Base-by-base conservation (phyloP, 2,329 filamentous ascomycete species). In the Exophiala mesophila region DNA sequence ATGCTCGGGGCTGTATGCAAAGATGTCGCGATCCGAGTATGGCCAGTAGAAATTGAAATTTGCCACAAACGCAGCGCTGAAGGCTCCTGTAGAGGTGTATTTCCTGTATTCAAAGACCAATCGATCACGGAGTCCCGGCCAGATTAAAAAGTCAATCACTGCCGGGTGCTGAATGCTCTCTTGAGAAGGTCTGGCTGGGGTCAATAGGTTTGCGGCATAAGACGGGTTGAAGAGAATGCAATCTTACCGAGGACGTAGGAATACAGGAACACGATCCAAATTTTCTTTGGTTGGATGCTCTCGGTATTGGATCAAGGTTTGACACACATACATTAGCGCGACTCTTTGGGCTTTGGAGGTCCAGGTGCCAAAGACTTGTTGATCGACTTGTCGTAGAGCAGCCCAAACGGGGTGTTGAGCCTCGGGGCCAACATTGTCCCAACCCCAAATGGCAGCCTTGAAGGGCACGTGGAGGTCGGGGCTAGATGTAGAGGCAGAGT, bases 31-130 rank as follows among this genome's bases (percentile, higher is more conserved):
- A 29, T 53, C 52, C 3, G 49, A 37, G 23, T 40, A 53, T 5
- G 52, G 52, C 52, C 52, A 54, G 50, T 53, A 30, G 49, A 54
- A 54, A 31, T 54, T 46, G 43, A 52, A 52, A 38, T 53, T 44
- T 16, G 46, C 46, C 10, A 54, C 52, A 28, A 53, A 54, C 7
- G 49, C 50, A 15, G 42, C 45, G 3, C 49, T 53, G 43, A 54
- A 54, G 20, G 35, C 36, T 12, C 52, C 52, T 7, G 45, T 51
- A 2, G 44, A 32, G 8, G 44, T 52, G 36, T 54, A 54, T 21
- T 51, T 54, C 26, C 49, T 41, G 40, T 54, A 38, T 23, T 54
- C 52, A 38, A 54, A 54, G 13, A 54, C 52, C 12, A 54, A 45
- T 24, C 52, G 49, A 24, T 54, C 52, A 19, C 52, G 52, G 4